Evolutionary conservation across 495 filamentous ascomycete genomes (phyloP).

Genomic region (Amniculicola lignicola): DNA sequence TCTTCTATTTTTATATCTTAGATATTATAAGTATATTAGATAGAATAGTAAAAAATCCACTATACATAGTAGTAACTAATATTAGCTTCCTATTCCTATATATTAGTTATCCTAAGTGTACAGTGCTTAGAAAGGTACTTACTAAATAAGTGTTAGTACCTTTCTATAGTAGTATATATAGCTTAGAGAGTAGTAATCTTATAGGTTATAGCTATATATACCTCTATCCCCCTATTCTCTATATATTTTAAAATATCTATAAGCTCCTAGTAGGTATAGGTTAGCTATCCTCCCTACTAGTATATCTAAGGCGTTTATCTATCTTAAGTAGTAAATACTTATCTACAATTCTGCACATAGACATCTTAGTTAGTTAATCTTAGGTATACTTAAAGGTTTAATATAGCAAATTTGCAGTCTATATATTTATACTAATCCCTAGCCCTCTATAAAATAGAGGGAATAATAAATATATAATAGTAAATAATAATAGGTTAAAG

Average conservation of each 20-base stretch:
- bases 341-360: too few species aligned
- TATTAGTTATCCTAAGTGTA: conserved; percentile 3
- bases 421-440: too few species aligned
- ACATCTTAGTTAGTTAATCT: too few species aligned
- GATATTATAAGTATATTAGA: neutral
- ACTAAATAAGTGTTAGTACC: conserved; percentile 4
- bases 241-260: neutral
- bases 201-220: neutral
- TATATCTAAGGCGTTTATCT: too few species aligned
- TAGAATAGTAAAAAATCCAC: neutral
- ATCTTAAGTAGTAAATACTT: too few species aligned
- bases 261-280: too few species aligned
- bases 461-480: too few species aligned
- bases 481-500: too few species aligned
- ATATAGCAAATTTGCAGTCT: too few species aligned
- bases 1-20: conserved; percentile 1
- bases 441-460: too few species aligned
- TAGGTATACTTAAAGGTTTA: too few species aligned
- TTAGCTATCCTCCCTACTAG: too few species aligned
- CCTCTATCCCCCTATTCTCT: neutral
- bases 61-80: conserved; percentile 1
- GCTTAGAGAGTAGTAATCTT: conserved; percentile 5
- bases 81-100: neutral
- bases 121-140: conserved; percentile 5
- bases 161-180: neutral